Evolutionary conservation across 768 basidiomycete species (phyloP).

Genomic region (Lactarius psammicola): DNA sequence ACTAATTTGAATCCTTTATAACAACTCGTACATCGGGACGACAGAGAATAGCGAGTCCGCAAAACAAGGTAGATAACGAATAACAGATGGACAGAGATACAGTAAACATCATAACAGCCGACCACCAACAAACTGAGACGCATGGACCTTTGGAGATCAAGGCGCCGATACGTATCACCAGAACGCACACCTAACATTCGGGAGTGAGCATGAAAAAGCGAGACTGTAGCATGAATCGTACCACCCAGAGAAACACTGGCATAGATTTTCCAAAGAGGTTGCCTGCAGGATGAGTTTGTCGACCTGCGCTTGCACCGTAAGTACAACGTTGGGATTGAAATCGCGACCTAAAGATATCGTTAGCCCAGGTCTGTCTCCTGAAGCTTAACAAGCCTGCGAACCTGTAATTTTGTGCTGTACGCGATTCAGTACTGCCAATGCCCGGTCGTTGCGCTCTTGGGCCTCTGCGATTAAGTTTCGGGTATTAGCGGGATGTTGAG

Average conservation of each 20-base stretch:
- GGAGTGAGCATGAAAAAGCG: conserved; percentile 1
- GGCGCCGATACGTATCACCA: conserved; percentile 33
- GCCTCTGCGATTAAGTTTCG: conserved; percentile 45
- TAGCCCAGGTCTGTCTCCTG: neutral
- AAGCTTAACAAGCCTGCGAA: conserved; percentile 36
- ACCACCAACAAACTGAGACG: neutral
- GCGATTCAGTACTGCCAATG: conserved; percentile 88
- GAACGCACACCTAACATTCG: conserved; percentile 40
- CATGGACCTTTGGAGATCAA: neutral
- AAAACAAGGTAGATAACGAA: conserved; percentile 20
- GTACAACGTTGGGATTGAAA: conserved; percentile 78
- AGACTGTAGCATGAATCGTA: conserved; percentile 34
- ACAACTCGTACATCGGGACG: neutral
- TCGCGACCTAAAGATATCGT: conserved; percentile 63
- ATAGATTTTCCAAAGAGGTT: conserved; percentile 90
- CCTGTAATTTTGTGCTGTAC: conserved; percentile 95
- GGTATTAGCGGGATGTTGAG: neutral
- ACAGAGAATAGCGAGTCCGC: neutral
- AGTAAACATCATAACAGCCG: neutral
- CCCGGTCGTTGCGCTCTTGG: conserved; percentile 89
- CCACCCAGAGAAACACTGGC: conserved; percentile 97
- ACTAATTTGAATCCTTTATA: neutral
- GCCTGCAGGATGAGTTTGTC: conserved; percentile 92
- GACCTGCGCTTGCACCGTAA: conserved; percentile 82
- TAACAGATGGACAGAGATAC: conserved; percentile 21